Evolutionary conservation across 306 rosid species (phyloP).

Genomic region (Vicia sativa): DNA sequence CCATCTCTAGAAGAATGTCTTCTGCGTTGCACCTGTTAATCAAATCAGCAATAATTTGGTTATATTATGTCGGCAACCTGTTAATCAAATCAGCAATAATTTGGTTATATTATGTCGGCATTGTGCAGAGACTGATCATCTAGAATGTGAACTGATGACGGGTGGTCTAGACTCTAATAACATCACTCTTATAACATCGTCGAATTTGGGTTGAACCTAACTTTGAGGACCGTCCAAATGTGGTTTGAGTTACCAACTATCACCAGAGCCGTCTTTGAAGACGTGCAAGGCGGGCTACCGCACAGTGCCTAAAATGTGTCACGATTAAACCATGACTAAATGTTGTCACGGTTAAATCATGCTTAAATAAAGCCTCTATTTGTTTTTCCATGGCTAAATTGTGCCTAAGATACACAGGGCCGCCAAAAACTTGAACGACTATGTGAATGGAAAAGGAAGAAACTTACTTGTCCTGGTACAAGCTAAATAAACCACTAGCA

Average conservation of each 20-base stretch:
- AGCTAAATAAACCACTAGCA: conserved; percentile 73
- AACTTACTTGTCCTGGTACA: conserved; percentile 77
- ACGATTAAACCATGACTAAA: no score
- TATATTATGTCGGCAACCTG: conserved; percentile 48
- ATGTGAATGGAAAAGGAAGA: conserved; percentile 30
- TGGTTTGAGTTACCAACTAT: not conserved
- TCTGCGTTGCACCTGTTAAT: conserved; percentile 70
- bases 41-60: conserved; percentile 28
- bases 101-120: not conserved
- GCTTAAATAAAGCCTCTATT: no score
- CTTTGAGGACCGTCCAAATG: not conserved
- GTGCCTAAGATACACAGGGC: no score
- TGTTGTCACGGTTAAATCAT: no score
- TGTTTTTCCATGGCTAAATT: no score
- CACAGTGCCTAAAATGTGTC: no score
- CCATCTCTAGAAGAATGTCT: conserved; percentile 95
- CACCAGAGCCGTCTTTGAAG: not conserved
- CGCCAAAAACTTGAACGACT: not conserved
- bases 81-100: conserved; percentile 30
- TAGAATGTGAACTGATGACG: not conserved
- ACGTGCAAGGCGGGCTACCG: no score
- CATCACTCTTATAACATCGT: not conserved
- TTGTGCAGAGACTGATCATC: not conserved
- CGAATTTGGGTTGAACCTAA: not conserved
- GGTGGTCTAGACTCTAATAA: not conserved